Evolutionary conservation across 1,284 basidiomycete genomes (phyloP).

Genomic region (Microbotryum saponariae): DNA sequence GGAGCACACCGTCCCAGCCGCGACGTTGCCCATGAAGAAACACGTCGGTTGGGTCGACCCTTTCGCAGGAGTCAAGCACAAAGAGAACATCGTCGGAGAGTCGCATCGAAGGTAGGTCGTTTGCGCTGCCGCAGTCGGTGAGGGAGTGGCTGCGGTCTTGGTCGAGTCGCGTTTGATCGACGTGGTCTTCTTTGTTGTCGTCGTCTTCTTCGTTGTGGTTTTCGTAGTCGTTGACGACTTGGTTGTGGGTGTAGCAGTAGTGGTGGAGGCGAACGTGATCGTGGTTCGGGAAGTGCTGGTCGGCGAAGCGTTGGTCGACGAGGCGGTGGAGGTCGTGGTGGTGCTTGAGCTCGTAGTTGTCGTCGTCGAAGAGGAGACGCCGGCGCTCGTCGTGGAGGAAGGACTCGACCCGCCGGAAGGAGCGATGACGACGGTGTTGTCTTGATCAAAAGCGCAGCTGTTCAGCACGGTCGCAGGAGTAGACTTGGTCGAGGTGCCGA

Average conservation of each 20-base stretch:
- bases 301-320: not conserved
- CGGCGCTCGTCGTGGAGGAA: not conserved
- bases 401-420: constrained; percentile 3
- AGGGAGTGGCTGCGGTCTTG: constrained; percentile 1
- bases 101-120: constrained; percentile 15
- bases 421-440: constrained; percentile 16
- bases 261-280: not conserved
- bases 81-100: constrained; percentile 14
- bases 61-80: constrained; percentile 4
- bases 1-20: constrained; percentile 20
- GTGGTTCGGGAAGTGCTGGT: not conserved
- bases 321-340: too few species aligned
- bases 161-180: not conserved
- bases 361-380: not conserved
- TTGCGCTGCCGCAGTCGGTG: not conserved
- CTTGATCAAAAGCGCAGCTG: constrained; percentile 15
- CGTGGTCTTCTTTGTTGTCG: not conserved
- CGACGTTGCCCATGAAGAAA: constrained; percentile 27
- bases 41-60: constrained; percentile 1
- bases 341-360: not conserved
- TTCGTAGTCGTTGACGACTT: not conserved
- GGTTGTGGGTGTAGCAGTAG: not conserved
- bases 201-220: not conserved
- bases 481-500: constrained; percentile 25
- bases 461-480: constrained; percentile 8